Conservation (phyloP, 2,329 filamentous ascomycete species). For the Alternaria consortialis region DNA sequence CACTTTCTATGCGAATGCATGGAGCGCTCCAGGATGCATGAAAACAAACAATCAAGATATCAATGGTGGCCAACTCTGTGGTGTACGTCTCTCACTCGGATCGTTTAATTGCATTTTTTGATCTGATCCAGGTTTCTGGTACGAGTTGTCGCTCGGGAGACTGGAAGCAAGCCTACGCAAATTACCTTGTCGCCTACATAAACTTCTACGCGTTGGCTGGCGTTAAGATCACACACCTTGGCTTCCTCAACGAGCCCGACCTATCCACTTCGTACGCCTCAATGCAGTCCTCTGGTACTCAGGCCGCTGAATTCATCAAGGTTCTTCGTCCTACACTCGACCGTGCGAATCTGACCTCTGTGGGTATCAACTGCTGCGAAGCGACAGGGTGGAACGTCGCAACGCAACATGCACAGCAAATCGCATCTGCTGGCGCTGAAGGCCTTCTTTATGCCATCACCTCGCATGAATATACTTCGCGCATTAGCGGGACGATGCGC, state of each 20-base stretch:
- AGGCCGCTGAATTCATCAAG: no score
- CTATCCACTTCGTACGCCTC: no score
- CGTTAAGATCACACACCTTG: constrained; percentile 54
- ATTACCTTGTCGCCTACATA: constrained; percentile 60
- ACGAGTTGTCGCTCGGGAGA: constrained; percentile 53
- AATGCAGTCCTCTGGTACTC: no score
- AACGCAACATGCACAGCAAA: no score
- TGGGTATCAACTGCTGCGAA: no score
- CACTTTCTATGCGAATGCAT: constrained; percentile 60
- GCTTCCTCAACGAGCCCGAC: constrained; percentile 58
- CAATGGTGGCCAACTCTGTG: constrained; percentile 58
- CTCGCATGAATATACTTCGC: no score
- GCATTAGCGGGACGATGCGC: no score
- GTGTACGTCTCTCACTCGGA: constrained; percentile 44
- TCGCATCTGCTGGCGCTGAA: no score
- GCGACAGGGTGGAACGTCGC: no score
- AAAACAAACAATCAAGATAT: constrained; percentile 59
- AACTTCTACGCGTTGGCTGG: constrained; percentile 54
- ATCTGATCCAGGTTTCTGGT: constrained; percentile 11
- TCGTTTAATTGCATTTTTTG: neutral
- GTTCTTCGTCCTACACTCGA: no score
- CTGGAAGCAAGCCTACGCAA: constrained; percentile 61
- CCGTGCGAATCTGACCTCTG: no score
- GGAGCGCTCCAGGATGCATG: constrained; percentile 63
- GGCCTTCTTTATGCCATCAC: no score